A percentile compares a stretch with the other conserved stretches of the same genome.
These are phyloP conservation scores for Gnetum montanum DNA, from an alignment of 75 land plant species.

Conservation along the genomic window DNA sequence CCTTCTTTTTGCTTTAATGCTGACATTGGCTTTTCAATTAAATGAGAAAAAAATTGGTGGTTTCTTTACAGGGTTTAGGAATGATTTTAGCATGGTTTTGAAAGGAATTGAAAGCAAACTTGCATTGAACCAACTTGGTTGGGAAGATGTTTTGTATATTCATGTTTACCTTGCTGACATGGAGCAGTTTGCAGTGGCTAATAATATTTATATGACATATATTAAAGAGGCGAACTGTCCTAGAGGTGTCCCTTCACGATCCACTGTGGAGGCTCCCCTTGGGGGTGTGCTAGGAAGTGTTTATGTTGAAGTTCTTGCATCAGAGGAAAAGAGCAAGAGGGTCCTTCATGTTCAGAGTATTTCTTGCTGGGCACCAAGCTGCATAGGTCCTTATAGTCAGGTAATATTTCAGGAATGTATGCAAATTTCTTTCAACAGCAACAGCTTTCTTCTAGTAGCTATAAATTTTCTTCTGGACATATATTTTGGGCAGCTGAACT, in stretches of 20 bases:
- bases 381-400: slow-evolving; percentile 99
- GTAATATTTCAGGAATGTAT: slow-evolving; percentile 13
- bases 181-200: slow-evolving; percentile 58
- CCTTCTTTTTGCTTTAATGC: background rate
- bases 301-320: slow-evolving; percentile 66
- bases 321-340: slow-evolving; percentile 47
- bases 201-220: slow-evolving; percentile 59
- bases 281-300: slow-evolving; percentile 48
- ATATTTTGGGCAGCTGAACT: too few species aligned
- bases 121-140: slow-evolving; percentile 26
- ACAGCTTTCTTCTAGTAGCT: background rate
- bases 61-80: slow-evolving; percentile 35
- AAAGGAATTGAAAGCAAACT: slow-evolving; percentile 38
- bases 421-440: background rate
- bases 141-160: slow-evolving; percentile 80
- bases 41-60: too few species aligned
- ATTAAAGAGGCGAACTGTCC: slow-evolving; percentile 70
- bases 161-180: slow-evolving; percentile 84
- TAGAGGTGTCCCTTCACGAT: slow-evolving; percentile 88
- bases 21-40: too few species aligned
- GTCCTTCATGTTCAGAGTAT: slow-evolving; percentile 97
- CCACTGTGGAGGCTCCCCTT: slow-evolving; percentile 73
- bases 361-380: slow-evolving; percentile 98
- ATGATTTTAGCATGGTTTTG: slow-evolving; percentile 43
- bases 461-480: too few species aligned